Evolutionary conservation across 345 rosid genomes (phyloP).

Genomic region (Rhizophora apiculata): DNA sequence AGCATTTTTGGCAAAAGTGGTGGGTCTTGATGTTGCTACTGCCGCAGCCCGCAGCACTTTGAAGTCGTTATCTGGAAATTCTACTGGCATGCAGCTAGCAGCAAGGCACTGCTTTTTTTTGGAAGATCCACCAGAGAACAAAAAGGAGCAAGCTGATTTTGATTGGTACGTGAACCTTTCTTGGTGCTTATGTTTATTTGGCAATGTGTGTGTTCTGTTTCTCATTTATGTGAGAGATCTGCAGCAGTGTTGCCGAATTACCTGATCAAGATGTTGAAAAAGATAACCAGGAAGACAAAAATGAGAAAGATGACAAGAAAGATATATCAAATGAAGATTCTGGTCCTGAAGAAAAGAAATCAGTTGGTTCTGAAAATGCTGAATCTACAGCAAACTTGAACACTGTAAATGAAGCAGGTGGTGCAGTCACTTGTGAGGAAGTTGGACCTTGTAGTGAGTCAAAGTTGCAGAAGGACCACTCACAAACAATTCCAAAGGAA

Average conservation of each 20-base stretch:
- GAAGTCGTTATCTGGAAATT: slow-evolving; percentile 52
- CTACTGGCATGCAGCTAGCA: slow-evolving; percentile 70
- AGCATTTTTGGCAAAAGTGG: slow-evolving; percentile 63
- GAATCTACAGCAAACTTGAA: slow-evolving; percentile 29
- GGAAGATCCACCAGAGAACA: slow-evolving; percentile 80
- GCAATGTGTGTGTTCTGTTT: slow-evolving; percentile 19
- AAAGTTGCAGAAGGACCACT: slow-evolving; percentile 26
- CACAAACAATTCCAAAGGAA: slow-evolving; percentile 21
- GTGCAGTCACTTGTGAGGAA: slow-evolving; percentile 24
- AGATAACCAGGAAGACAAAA: slow-evolving; percentile 37
- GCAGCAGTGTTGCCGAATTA: slow-evolving; percentile 46
- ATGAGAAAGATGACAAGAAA: slow-evolving; percentile 31
- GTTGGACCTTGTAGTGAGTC: slow-evolving; percentile 28
- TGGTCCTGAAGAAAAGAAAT: slow-evolving; percentile 43
- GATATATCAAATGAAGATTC: slow-evolving; percentile 36
- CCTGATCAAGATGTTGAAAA: slow-evolving; percentile 37
- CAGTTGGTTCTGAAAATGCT: slow-evolving; percentile 29
- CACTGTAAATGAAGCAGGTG: slow-evolving; percentile 20
- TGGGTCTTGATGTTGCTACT: slow-evolving; percentile 61
- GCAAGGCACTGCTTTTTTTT: slow-evolving; percentile 80
- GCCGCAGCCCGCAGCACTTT: slow-evolving; percentile 68
- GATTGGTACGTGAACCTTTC: slow-evolving; percentile 47
- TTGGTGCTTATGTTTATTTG: slow-evolving; percentile 3
- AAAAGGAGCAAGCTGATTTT: slow-evolving; percentile 43
- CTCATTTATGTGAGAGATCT: slow-evolving; percentile 36